phyloP scores from a whole-genome alignment of 208 protist species.

The Acanthamoeba healyi region DNA sequence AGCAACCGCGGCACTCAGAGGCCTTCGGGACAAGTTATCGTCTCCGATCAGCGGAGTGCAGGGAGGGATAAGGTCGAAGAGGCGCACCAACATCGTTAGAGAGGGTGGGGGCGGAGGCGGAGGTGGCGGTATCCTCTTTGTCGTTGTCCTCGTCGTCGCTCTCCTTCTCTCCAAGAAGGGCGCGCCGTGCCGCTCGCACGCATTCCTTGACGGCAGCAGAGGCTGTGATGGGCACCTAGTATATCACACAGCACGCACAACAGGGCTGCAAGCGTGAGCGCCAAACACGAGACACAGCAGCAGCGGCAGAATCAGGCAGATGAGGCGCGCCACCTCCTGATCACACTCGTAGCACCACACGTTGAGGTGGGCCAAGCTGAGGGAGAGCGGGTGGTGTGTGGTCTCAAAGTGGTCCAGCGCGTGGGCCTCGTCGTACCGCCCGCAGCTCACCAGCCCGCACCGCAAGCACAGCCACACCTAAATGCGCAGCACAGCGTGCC shows the following conservation, averaged over 20 bases:
- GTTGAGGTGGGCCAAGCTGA: not conserved
- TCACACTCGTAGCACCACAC: slow-evolving; percentile 47
- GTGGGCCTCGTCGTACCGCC: not conserved
- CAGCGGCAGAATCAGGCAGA: not conserved
- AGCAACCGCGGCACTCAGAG: no score
- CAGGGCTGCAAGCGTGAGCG: not conserved
- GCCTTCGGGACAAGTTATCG: no score
- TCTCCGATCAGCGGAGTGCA: not conserved
- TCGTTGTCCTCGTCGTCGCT: no score
- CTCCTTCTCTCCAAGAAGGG: not conserved
- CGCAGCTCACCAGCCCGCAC: slow-evolving; percentile 26
- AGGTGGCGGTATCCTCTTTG: no score
- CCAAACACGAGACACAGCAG: not conserved
- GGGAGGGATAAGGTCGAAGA: not conserved
- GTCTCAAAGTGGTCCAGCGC: not conserved
- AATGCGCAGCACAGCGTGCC: no score
- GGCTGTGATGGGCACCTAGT: not conserved
- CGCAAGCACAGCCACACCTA: slow-evolving; percentile 17
- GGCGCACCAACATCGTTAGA: not conserved
- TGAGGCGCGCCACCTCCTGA: not conserved
- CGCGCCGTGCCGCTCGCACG: not conserved
- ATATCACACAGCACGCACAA: not conserved
- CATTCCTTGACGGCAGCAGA: not conserved
- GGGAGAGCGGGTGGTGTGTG: not conserved
- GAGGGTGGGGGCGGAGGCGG: no score